These are phyloP conservation scores for Aspergillus conjunctus DNA, from an alignment of 495 filamentous ascomycete species.

Conservation along the genomic window DNA sequence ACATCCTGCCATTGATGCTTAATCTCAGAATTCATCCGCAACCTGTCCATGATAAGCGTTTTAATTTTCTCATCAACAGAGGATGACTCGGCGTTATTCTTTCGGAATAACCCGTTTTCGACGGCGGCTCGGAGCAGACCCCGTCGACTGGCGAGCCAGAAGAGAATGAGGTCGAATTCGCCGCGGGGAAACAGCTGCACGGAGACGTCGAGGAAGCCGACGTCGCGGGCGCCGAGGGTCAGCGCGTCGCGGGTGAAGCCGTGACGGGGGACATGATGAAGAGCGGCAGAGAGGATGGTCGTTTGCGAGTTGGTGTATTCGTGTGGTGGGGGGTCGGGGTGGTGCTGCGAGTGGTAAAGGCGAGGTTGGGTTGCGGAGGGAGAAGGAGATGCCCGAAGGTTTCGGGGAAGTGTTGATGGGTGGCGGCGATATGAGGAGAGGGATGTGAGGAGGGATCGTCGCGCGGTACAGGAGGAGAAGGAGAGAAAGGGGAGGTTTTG, in stretches of 20 bases:
- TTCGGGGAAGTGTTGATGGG: slow-evolving; percentile 1
- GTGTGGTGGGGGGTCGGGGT: slow-evolving; percentile 49
- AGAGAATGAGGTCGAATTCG: slow-evolving; percentile 79
- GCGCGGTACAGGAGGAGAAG: slow-evolving; percentile 7
- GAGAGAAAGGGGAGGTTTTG: slow-evolving; percentile 8
- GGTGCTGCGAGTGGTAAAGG: slow-evolving; percentile 75
- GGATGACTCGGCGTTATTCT: slow-evolving; percentile 23
- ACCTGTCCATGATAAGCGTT: slow-evolving; percentile 65
- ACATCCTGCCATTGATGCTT: slow-evolving; percentile 84
- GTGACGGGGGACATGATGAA: slow-evolving; percentile 74
- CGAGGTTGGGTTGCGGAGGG: slow-evolving; percentile 24
- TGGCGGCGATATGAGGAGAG: not conserved
- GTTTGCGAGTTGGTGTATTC: slow-evolving; percentile 71
- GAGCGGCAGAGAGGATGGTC: slow-evolving; percentile 77
- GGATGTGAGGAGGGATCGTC: slow-evolving; percentile 10
- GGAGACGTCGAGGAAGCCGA: slow-evolving; percentile 83
- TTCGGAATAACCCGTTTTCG: slow-evolving; percentile 41
- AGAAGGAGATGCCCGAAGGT: not conserved
- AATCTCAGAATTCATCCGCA: slow-evolving; percentile 71
- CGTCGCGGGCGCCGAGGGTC: slow-evolving; percentile 74
- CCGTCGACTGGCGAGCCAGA: slow-evolving; percentile 72
- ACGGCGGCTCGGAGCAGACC: slow-evolving; percentile 55
- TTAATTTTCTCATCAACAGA: slow-evolving; percentile 61
- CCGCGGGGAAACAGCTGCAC: slow-evolving; percentile 78
- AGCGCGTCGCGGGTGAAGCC: slow-evolving; percentile 79